phyloP scores from a whole-genome alignment of 1,139 yeast species.

The Debaryomyces udenii region DNA sequence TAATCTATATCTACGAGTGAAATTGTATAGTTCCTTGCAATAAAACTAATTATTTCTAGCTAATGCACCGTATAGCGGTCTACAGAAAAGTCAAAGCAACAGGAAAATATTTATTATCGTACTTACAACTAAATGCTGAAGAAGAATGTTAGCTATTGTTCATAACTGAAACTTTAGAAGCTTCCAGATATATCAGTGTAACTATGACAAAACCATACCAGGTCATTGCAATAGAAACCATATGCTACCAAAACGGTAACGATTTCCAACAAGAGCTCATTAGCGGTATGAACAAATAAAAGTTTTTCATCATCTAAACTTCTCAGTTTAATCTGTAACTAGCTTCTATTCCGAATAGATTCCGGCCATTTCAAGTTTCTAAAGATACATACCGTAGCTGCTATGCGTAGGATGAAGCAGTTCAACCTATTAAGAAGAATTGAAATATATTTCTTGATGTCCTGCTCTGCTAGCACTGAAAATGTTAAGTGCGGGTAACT shows the following conservation, averaged over 20 bases:
- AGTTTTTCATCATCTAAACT: conserved; percentile 27
- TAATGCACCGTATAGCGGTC: not conserved
- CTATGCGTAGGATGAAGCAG: not conserved
- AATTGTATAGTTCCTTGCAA: conserved; percentile 6
- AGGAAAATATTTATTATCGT: too few species aligned
- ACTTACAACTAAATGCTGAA: not conserved
- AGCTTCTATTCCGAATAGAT: too few species aligned
- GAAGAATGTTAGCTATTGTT: conserved; percentile 6
- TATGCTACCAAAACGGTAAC: conserved; percentile 47
- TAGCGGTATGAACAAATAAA: conserved; percentile 36
- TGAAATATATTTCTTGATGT: too few species aligned
- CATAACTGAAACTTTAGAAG: conserved; percentile 4
- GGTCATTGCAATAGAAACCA: conserved; percentile 47
- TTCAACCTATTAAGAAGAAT: too few species aligned
- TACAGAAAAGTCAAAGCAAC: not conserved
- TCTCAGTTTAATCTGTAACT: conserved; percentile 1
- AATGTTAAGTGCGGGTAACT: conserved; percentile 8
- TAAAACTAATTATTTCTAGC: conserved; percentile 4
- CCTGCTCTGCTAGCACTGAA: not conserved
- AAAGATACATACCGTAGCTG: conserved; percentile 8
- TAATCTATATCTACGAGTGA: conserved; percentile 10
- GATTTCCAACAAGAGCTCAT: conserved; percentile 41
- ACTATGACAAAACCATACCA: conserved; percentile 55
- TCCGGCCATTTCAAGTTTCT: conserved; percentile 1
- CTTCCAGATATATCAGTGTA: conserved; percentile 40